Conservation (phyloP, 164 flowering plant genomes). For the Stephania cephalantha region DNA sequence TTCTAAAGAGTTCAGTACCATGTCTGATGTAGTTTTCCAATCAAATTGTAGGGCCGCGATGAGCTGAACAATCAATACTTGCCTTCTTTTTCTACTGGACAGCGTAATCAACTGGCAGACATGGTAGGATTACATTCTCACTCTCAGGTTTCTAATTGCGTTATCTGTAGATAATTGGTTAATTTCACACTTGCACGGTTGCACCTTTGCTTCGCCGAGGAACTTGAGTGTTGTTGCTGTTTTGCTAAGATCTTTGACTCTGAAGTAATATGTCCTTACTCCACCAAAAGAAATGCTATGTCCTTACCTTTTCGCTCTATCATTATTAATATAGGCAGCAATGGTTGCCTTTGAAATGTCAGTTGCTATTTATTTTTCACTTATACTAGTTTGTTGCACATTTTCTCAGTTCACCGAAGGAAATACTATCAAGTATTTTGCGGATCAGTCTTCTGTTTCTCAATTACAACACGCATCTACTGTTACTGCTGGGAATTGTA, state of each 20-base stretch:
- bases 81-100: constrained; percentile 16
- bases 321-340: background rate
- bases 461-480: constrained; percentile 15
- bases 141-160: constrained; percentile 16
- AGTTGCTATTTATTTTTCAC: background rate
- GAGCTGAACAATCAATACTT: constrained; percentile 13
- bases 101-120: constrained; percentile 10
- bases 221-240: background rate
- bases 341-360: background rate
- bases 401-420: constrained; percentile 19
- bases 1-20: background rate
- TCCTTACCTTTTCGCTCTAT: background rate
- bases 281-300: background rate
- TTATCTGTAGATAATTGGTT: background rate
- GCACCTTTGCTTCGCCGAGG: background rate
- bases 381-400: constrained; percentile 1
- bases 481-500: constrained; percentile 21
- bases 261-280: background rate
- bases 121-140: constrained; percentile 20
- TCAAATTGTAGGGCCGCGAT: constrained; percentile 20
- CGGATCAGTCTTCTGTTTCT: constrained; percentile 18
- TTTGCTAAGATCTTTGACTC: background rate
- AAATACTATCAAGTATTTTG: constrained; percentile 11
- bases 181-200: background rate
- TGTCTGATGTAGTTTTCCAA: background rate